A percentile compares a stretch with the other conserved stretches of the same genome.
Evolutionary conservation across 2,329 filamentous ascomycete species (phyloP).

Genomic region (Ascochyta viciae-villosae): DNA sequence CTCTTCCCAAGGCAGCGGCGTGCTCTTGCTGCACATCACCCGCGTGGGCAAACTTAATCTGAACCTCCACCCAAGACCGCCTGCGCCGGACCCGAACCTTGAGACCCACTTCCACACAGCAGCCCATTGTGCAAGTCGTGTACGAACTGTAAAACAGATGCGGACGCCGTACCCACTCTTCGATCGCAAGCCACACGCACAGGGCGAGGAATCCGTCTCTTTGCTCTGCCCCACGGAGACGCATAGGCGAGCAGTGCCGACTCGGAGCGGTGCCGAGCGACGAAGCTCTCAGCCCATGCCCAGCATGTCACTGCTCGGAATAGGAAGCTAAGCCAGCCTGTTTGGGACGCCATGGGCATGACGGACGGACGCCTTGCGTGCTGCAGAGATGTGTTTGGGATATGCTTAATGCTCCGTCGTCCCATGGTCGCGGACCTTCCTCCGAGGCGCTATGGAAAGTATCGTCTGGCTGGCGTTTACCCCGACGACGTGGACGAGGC

Average conservation of each 20-base stretch:
- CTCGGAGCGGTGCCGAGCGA: constrained; percentile 1
- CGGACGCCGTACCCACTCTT: neutral
- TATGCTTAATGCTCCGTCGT: neutral
- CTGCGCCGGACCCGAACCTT: constrained; percentile 8
- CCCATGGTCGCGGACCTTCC: neutral
- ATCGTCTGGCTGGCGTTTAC: neutral
- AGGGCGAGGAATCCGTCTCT: neutral
- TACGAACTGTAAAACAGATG: neutral
- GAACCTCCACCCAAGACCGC: constrained; percentile 6
- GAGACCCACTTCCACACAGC: neutral
- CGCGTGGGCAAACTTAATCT: constrained; percentile 19
- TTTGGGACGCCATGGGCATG: neutral
- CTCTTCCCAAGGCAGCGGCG: constrained; percentile 7
- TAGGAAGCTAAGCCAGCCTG: neutral
- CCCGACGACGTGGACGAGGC: no score
- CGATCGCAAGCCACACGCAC: neutral
- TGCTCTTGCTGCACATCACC: constrained; percentile 16
- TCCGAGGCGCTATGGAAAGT: neutral
- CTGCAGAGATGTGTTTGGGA: neutral
- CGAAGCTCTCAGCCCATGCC: no score
- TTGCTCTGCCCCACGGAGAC: neutral
- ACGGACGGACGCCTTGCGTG: neutral
- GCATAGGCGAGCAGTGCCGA: neutral
- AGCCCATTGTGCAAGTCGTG: neutral
- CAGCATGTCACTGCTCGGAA: neutral